Evolutionary conservation across 1,284 basidiomycete species (phyloP).

Genomic region (Golubevia sp.): DNA sequence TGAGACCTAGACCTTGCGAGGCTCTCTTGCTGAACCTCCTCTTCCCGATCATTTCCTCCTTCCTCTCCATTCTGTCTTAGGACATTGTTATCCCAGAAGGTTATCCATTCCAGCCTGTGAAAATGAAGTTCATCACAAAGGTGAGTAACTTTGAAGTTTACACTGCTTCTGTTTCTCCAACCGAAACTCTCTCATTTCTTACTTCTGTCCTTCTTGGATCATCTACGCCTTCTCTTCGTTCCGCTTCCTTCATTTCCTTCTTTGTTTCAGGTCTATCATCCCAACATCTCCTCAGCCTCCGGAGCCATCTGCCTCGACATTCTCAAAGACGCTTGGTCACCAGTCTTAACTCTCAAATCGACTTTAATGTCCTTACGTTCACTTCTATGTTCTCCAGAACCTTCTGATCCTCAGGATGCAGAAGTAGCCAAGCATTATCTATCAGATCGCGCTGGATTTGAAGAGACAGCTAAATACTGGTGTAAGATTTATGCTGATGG

Average conservation of each 20-base stretch:
- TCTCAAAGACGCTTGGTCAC: slow-evolving; percentile 88
- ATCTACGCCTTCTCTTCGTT: not conserved
- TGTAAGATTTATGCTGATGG: slow-evolving; percentile 29
- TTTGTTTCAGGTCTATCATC: slow-evolving; percentile 83
- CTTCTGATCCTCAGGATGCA: slow-evolving; percentile 95
- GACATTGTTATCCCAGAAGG: slow-evolving; percentile 89
- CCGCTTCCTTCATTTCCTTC: not conserved
- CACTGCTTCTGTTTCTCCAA: not conserved
- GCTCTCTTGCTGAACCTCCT: not conserved
- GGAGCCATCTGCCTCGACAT: slow-evolving; percentile 86
- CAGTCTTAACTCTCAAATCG: slow-evolving; percentile 87
- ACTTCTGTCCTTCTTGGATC: not conserved
- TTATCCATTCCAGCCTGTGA: slow-evolving; percentile 95
- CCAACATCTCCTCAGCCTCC: slow-evolving; percentile 91
- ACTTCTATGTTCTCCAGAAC: slow-evolving; percentile 92
- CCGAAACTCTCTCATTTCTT: not conserved
- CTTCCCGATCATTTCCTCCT: not conserved
- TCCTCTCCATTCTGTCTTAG: slow-evolving; percentile 63
- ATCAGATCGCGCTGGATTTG: slow-evolving; percentile 82
- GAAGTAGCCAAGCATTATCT: slow-evolving; percentile 97
- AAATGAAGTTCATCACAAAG: slow-evolving; percentile 70
- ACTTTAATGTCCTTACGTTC: slow-evolving; percentile 95
- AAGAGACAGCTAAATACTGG: slow-evolving; percentile 93
- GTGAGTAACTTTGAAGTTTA: too few species aligned
- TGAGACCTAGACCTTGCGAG: too few species aligned